phyloP scores from a whole-genome alignment of 1,139 yeast genomes.

The Protomyces lactucae-debilis region DNA sequence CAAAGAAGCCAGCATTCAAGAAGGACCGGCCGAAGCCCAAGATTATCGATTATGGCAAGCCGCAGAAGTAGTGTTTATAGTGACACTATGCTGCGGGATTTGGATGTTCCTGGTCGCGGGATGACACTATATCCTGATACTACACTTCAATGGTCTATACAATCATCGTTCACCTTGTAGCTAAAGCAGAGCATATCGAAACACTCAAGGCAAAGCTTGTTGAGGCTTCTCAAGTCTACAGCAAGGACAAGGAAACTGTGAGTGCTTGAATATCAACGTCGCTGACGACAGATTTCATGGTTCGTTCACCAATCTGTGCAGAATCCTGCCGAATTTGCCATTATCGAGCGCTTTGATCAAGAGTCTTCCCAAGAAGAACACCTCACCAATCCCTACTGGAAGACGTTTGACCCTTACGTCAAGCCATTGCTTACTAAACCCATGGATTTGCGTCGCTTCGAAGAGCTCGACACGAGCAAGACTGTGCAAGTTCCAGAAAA shows the following conservation, averaged over 20 bases:
- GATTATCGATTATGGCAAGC: conserved; percentile 21
- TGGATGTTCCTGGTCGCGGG: too few species aligned
- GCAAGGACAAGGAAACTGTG: conserved; percentile 15
- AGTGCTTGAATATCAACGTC: neutral
- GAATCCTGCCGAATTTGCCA: conserved; percentile 19
- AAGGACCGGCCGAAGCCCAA: conserved; percentile 13
- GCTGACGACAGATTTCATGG: conserved; percentile 1
- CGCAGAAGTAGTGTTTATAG: neutral
- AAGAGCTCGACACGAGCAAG: conserved; percentile 18
- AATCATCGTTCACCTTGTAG: conserved; percentile 22
- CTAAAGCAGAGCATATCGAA: conserved; percentile 11
- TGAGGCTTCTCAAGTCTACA: conserved; percentile 17
- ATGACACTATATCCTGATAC: neutral
- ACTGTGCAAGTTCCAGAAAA: conserved; percentile 15
- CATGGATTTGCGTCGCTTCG: conserved; percentile 22
- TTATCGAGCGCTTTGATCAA: conserved; percentile 13
- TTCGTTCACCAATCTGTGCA: conserved; percentile 7
- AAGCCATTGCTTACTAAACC: conserved; percentile 17
- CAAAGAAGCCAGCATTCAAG: conserved; percentile 11
- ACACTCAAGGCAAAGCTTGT: conserved; percentile 14
- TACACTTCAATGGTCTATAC: conserved; percentile 17
- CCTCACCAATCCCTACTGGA: conserved; percentile 23
- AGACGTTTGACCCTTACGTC: conserved; percentile 25
- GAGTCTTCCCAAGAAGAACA: conserved; percentile 20
- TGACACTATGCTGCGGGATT: too few species aligned